Conservation (phyloP, 78 protist genomes). For the Speleostelium caveatum region DNA sequence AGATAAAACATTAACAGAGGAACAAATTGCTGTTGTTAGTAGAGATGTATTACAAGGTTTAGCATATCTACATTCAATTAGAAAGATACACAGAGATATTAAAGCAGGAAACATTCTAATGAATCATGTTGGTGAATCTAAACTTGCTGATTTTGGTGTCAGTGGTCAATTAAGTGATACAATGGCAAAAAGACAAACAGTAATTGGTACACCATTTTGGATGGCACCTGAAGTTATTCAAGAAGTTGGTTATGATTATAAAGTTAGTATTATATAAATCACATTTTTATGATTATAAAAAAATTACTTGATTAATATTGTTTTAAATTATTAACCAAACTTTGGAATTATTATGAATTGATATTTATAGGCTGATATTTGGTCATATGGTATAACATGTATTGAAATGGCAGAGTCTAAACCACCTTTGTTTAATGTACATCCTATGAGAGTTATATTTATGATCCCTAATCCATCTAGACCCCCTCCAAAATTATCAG, state of each 20-base stretch:
- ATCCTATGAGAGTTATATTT: conserved; percentile 90
- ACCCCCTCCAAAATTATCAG: conserved; percentile 82
- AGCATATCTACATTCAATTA: conserved; percentile 76
- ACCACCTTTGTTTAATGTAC: conserved; percentile 88
- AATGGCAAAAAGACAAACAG: conserved; percentile 77
- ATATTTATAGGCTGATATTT: conserved; percentile 85
- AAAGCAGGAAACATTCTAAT: conserved; percentile 84
- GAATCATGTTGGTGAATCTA: conserved; percentile 77
- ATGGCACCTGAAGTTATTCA: conserved; percentile 96
- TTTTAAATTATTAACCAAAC: background rate
- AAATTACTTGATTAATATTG: background rate
- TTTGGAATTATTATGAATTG: conserved; percentile 34
- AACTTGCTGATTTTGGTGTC: conserved; percentile 86
- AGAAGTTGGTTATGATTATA: conserved; percentile 78
- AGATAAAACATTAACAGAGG: conserved; percentile 86
- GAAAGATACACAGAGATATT: conserved; percentile 97
- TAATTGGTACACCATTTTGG: conserved; percentile 95
- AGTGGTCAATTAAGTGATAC: conserved; percentile 71
- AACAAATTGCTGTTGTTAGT: conserved; percentile 86
- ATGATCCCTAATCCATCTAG: conserved; percentile 80
- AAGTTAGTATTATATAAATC: conserved; percentile 32
- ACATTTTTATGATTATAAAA: background rate
- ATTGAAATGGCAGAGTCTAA: conserved; percentile 91
- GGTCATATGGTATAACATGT: conserved; percentile 94
- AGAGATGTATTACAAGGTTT: conserved; percentile 85